phyloP scores from a whole-genome alignment of 345 rosid genomes.

The Camelina sativa region DNA sequence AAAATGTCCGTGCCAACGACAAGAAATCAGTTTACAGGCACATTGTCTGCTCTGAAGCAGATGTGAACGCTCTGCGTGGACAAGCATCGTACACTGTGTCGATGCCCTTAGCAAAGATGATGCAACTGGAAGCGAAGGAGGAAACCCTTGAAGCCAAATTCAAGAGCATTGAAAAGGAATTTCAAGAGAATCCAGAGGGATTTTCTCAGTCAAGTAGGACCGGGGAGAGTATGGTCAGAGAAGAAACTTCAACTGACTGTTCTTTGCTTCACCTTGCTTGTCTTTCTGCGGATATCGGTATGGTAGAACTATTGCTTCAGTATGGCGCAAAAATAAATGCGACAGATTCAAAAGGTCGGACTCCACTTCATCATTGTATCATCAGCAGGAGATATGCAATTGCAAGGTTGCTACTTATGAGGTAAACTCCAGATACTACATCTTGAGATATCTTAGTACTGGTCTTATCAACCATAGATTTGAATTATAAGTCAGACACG shows the following conservation, averaged over 20 bases:
- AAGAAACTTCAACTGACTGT: constrained; percentile 57
- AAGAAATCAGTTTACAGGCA: constrained; percentile 71
- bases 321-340: constrained; percentile 74
- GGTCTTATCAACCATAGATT: background rate
- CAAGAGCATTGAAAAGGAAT: constrained; percentile 52
- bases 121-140: constrained; percentile 45
- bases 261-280: constrained; percentile 86
- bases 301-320: constrained; percentile 79
- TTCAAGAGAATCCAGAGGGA: constrained; percentile 45
- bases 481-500: constrained; percentile 4
- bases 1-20: constrained; percentile 68
- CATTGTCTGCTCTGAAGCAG: constrained; percentile 62
- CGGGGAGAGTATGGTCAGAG: constrained; percentile 45
- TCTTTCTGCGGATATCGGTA: constrained; percentile 70
- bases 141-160: constrained; percentile 42
- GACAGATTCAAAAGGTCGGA: constrained; percentile 57
- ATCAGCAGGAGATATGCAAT: constrained; percentile 58
- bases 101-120: constrained; percentile 46
- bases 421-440: constrained; percentile 46
- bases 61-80: constrained; percentile 64
- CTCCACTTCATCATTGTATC: constrained; percentile 67
- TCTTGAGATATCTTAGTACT: background rate
- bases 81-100: constrained; percentile 56
- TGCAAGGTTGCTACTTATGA: constrained; percentile 64
- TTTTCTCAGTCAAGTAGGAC: constrained; percentile 38